These are phyloP conservation scores for Hanseniaspora mollemarum DNA, from an alignment of 805 yeast species.

Conservation along the genomic window DNA sequence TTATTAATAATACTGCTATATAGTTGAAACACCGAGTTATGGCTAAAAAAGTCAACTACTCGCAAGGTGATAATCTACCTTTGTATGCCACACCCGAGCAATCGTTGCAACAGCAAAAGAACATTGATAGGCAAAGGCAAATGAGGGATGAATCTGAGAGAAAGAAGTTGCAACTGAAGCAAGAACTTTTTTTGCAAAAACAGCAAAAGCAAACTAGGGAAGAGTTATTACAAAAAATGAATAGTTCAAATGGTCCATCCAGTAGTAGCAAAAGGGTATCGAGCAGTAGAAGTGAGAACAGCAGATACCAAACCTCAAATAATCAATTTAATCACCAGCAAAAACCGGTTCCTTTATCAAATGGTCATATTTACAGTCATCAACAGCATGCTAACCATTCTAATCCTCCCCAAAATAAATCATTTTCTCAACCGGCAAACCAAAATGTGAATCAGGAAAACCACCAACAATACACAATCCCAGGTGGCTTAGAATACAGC, in stretches of 20 bases:
- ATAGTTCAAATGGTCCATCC: not conserved
- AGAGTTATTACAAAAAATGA: slow-evolving; percentile 12
- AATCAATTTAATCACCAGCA: slow-evolving; percentile 1
- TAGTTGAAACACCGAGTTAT: slow-evolving; percentile 17
- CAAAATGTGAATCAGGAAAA: not conserved
- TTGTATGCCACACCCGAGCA: slow-evolving; percentile 31
- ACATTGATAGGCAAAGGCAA: slow-evolving; percentile 9
- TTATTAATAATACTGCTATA: no score
- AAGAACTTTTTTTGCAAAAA: slow-evolving; percentile 19
- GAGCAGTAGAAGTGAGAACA: not conserved
- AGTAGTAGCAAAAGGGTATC: not conserved
- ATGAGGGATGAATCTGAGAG: slow-evolving; percentile 22
- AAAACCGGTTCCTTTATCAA: not conserved
- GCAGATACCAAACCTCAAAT: not conserved
- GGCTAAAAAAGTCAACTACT: slow-evolving; percentile 28
- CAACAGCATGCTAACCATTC: not conserved
- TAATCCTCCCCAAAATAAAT: not conserved
- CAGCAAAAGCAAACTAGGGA: slow-evolving; percentile 18
- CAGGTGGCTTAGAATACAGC: slow-evolving; percentile 3
- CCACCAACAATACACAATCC: slow-evolving; percentile 7
- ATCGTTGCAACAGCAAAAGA: slow-evolving; percentile 26
- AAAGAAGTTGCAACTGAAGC: slow-evolving; percentile 21
- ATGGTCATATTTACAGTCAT: not conserved
- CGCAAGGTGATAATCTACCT: slow-evolving; percentile 29
- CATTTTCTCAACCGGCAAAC: not conserved